Percentiles rank a stretch among this genome's conserved stretches.
phyloP scores from a whole-genome alignment of 371 early-diverging fungal genomes.

The Coemansia sp. region DNA sequence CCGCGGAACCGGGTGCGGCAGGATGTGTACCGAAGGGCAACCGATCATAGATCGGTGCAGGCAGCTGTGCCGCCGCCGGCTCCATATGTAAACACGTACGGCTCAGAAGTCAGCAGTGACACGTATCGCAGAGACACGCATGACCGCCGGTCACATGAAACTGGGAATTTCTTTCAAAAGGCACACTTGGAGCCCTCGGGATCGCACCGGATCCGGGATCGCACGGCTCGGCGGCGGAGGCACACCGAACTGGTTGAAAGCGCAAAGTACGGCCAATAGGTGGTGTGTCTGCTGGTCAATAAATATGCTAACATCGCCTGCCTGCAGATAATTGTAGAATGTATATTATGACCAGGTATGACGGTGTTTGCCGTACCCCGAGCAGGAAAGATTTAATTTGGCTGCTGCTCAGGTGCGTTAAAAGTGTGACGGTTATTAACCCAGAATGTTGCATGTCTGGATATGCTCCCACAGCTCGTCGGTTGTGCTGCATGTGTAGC shows the following conservation, averaged over 20 bases:
- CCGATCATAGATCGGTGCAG: background rate
- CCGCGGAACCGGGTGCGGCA: slow-evolving; percentile 2
- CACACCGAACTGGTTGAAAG: slow-evolving; percentile 8
- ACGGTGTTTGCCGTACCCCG: background rate
- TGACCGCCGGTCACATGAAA: background rate
- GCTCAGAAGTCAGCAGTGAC: too few species aligned
- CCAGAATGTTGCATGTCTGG: slow-evolving; percentile 42
- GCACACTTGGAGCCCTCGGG: slow-evolving; percentile 14
- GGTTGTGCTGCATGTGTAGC: slow-evolving; percentile 28
- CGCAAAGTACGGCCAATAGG: slow-evolving; percentile 7
- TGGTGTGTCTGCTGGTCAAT: background rate
- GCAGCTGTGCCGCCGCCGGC: slow-evolving; percentile 14
- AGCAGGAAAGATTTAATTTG: background rate
- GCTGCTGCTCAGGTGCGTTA: background rate
- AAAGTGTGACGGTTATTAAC: slow-evolving; percentile 1
- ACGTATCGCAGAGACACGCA: background rate
- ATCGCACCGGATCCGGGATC: slow-evolving; percentile 18
- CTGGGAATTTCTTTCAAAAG: background rate
- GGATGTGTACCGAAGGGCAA: slow-evolving; percentile 5
- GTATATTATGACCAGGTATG: background rate
- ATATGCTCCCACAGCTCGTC: slow-evolving; percentile 49
- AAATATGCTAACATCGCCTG: background rate
- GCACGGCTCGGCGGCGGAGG: slow-evolving; percentile 16
- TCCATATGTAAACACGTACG: slow-evolving; percentile 9
- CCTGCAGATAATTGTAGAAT: background rate